phyloP scores from a whole-genome alignment of 176 grass and related monocot genomes.

The Avena atlantica region DNA sequence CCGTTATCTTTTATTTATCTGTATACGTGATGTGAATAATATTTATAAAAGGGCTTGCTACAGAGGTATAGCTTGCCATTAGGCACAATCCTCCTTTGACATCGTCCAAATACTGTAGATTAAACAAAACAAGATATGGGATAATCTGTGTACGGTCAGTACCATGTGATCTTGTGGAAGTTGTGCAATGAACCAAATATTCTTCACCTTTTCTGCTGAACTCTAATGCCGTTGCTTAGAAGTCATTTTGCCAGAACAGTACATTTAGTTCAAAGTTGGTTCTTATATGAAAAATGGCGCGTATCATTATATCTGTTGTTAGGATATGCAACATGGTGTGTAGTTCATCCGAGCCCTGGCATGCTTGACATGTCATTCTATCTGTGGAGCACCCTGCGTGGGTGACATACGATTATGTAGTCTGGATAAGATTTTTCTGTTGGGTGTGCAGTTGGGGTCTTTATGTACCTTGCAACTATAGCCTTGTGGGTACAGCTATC shows the following conservation, averaged over 20 bases:
- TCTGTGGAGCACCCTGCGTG: background rate
- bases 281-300: conserved; percentile 22
- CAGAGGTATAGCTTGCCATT: background rate
- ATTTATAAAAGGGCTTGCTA: conserved; percentile 9
- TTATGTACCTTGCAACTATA: conserved; percentile 17
- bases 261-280: conserved; percentile 24
- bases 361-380: conserved; percentile 23
- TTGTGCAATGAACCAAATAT: conserved; percentile 12
- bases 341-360: conserved; percentile 29
- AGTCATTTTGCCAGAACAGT: conserved; percentile 15
- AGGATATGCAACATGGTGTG: conserved; percentile 1
- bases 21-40: background rate
- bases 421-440: conserved; percentile 13
- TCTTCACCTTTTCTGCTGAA: background rate
- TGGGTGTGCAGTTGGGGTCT: background rate
- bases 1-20: conserved; percentile 12
- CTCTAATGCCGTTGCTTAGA: background rate
- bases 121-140: background rate
- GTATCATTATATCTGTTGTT: conserved; percentile 9
- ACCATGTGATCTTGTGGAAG: background rate
- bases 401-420: background rate
- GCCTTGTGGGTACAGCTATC: background rate
- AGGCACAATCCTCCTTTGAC: conserved; percentile 16
- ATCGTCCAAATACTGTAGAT: conserved; percentile 5
- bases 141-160: background rate